Evolutionary conservation across 345 rosid species (phyloP), one percentile per base, ranked within the genome.

Genomic region (Acer campestre): DNA sequence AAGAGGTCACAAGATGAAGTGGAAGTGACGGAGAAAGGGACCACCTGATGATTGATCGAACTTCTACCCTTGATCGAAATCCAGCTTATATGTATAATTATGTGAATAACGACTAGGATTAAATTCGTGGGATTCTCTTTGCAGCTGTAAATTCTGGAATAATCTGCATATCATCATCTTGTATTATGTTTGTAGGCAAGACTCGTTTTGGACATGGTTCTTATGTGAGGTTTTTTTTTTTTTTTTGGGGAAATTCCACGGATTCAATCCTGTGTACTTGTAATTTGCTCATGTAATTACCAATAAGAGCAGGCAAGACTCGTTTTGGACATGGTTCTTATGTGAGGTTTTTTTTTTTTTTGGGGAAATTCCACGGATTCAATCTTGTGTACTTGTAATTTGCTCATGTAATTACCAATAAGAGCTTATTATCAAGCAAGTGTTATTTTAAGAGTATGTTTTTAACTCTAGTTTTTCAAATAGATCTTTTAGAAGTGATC

Each of bases 341-440:
- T 9, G 46, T 42, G 46, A 42, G 46, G 7, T 61, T 18, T 17
- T 3, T 4, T 35, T 35, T 35, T 35, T 35, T 35, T 35, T 35
- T 4, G 0, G 38, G 1, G 8, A 49, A 35, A 64, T 29, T 64
- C 68, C 68, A 6, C 17, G 40, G 67, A 14, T 64, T 23, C 16
- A 64, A 14, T 64, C 70, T 16, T 12, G 8, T 44, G 71, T 20
- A 20, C 38, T 3, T 68, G 17, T 23, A 42, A 22, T 22, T 3
- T 46, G 56, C 71, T 68, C 56, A 44, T 68, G 71, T 46, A 23
- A 44, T 68, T 20, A 42, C 27, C 31, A 68, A 68, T 68, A 68
- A 44, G 55, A 68, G 71, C 55, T 44, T 68, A 1, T 62, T 62
- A 25, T 20, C 29, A 11, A 20, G 16, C 22, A 44, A n/a, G 20